phyloP scores from a whole-genome alignment of 1,284 basidiomycete species.

The Pulveroboletus sp. region DNA sequence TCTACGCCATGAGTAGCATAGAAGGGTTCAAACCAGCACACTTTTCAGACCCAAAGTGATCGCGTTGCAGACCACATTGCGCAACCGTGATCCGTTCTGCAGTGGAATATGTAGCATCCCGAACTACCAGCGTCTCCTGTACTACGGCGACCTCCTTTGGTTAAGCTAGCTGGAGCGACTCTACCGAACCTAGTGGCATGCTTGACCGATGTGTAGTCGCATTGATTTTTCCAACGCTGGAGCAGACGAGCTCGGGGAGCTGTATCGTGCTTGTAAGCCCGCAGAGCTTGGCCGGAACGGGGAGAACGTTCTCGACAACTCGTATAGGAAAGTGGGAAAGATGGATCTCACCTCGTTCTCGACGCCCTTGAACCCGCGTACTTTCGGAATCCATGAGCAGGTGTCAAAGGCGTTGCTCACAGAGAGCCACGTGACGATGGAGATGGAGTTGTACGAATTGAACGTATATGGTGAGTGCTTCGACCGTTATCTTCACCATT shows the following conservation, averaged over 20 bases:
- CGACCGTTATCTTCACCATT: slow-evolving; percentile 20
- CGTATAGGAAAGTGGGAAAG: slow-evolving; percentile 38
- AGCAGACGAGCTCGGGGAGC: not conserved
- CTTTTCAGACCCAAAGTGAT: not conserved
- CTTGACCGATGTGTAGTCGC: slow-evolving; percentile 10
- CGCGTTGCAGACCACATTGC: not conserved
- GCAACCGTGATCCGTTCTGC: not conserved
- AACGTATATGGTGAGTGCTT: slow-evolving; percentile 36
- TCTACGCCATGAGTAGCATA: too few species aligned
- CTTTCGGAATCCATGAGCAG: slow-evolving; percentile 9
- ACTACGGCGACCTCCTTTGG: slow-evolving; percentile 1
- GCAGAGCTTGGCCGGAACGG: slow-evolving; percentile 6
- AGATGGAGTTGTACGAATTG: slow-evolving; percentile 40
- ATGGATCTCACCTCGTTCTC: slow-evolving; percentile 32
- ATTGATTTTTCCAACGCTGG: slow-evolving; percentile 3
- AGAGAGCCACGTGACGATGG: slow-evolving; percentile 40
- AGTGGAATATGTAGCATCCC: not conserved
- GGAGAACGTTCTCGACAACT: slow-evolving; percentile 1
- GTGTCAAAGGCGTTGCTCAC: slow-evolving; percentile 32
- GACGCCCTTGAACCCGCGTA: slow-evolving; percentile 28
- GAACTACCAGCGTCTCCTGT: not conserved
- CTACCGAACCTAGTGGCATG: not conserved
- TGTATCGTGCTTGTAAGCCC: slow-evolving; percentile 9
- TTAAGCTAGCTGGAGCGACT: not conserved
- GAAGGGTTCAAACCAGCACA: not conserved